These are phyloP conservation scores for Acrocalymma vagum DNA, from an alignment of 2,329 filamentous ascomycete genomes.

Conservation along the genomic window DNA sequence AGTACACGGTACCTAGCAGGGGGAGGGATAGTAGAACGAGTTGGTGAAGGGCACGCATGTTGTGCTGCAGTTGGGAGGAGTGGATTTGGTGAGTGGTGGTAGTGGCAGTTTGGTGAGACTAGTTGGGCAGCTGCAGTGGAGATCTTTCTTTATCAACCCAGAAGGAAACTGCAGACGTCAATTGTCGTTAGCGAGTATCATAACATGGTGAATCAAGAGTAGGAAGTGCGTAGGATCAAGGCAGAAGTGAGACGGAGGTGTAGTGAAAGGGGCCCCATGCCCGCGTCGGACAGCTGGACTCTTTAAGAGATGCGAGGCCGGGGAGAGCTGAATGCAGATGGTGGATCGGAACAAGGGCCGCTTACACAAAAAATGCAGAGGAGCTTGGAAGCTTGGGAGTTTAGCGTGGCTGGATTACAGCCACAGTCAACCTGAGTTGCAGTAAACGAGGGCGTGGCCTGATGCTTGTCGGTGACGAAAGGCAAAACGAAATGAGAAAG, in stretches of 20 bases:
- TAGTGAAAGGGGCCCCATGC: constrained; percentile 17
- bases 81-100: constrained; percentile 1
- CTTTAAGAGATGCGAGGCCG: constrained; percentile 9
- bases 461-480: too few species aligned
- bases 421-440: too few species aligned
- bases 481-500: too few species aligned
- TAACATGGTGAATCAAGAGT: constrained; percentile 3
- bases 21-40: constrained; percentile 42
- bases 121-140: constrained; percentile 12
- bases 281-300: constrained; percentile 11
- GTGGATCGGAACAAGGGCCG: constrained; percentile 7
- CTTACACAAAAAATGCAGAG: constrained; percentile 24
- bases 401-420: constrained; percentile 15
- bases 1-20: constrained; percentile 31
- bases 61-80: constrained; percentile 9
- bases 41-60: constrained; percentile 43
- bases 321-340: constrained; percentile 8
- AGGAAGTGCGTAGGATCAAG: too few species aligned
- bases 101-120: constrained; percentile 4
- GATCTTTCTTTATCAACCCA: constrained; percentile 4
- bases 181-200: constrained; percentile 27
- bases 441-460: too few species aligned
- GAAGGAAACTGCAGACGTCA: constrained; percentile 18
- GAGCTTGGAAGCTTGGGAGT: constrained; percentile 15
- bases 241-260: constrained; percentile 3